Evolutionary conservation across 1,284 basidiomycete species (phyloP), one percentile per base, ranked within the genome.

Genomic region (Ustilago xerochloae): DNA sequence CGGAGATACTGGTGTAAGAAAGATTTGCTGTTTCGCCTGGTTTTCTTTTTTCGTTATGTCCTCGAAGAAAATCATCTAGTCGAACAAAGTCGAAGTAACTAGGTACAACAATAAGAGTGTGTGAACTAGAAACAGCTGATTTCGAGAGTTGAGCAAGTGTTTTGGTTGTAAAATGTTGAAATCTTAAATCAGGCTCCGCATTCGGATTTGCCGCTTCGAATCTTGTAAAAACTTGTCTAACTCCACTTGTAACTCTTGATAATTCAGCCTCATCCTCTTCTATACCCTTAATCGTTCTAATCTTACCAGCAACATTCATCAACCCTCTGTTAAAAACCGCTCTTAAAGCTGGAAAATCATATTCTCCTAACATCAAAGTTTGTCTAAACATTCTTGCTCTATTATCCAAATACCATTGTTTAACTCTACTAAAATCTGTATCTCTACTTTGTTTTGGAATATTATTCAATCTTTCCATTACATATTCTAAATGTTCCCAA

Each of bases 1-100:
- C 97, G 3, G 93, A 95, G 48, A 99, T 89, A 13, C 93, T 89
- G 1, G 92, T 87, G 51, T 80, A 80, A 5, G 71, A 73, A 80
- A 92, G 94, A 1, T 67, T 58, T 13, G 51, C 47, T n/a, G 64
- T 58, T 18, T 67, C 52, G 32, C 61, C 64, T 6, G 52, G 48
- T 26, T 26, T 35, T 3, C 64, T 46, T 89, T 89, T 22, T 32
- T 73, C 87, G 32, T 78, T 69, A 13, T 69, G 57, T 33, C 88
- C 28, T 54, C 90, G 89, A 84, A 99, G 90, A 84, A 93, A 88
- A 74, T 94, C 93, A 60, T 93, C 91, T 4, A 99, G 87, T 12
- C 93, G 89, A 54, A 98, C 92, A 85, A 97, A 99, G 86, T 99
- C 97, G 82, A 97, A 97, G 68, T 96, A 98, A 0, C 93, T 94